These are phyloP conservation scores for Ophiostoma triangulosporum DNA, from an alignment of 2,329 filamentous ascomycete species.

Conservation along the genomic window DNA sequence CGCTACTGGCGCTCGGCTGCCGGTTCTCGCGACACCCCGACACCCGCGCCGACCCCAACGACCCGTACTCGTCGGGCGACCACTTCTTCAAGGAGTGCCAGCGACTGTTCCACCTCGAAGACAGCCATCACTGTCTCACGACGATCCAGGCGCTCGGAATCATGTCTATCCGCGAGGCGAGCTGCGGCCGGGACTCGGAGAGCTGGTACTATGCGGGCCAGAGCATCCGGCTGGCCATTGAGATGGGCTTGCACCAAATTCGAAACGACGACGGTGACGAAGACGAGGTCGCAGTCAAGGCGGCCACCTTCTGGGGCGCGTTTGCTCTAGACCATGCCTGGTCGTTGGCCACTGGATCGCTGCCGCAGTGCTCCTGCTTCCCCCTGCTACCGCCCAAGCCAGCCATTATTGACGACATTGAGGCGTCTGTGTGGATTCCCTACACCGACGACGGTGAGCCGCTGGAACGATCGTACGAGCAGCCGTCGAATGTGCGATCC, in stretches of 20 bases:
- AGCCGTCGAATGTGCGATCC: slow-evolving; percentile 54
- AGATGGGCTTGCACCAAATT: slow-evolving; percentile 53
- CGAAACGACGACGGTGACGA: slow-evolving; percentile 32
- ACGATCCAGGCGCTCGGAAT: slow-evolving; percentile 64
- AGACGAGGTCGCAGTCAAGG: slow-evolving; percentile 43
- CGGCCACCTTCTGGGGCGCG: slow-evolving; percentile 49
- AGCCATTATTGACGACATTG: slow-evolving; percentile 44
- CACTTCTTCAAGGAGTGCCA: slow-evolving; percentile 61
- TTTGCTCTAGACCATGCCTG: slow-evolving; percentile 52
- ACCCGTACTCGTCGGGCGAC: slow-evolving; percentile 54
- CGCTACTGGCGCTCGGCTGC: slow-evolving; percentile 51
- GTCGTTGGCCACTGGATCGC: slow-evolving; percentile 49
- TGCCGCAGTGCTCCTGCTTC: slow-evolving; percentile 46
- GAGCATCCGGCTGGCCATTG: slow-evolving; percentile 57
- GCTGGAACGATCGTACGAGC: slow-evolving; percentile 41
- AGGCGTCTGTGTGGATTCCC: slow-evolving; percentile 45
- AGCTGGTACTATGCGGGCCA: slow-evolving; percentile 62
- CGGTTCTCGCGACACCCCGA: slow-evolving; percentile 52
- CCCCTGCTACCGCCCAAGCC: slow-evolving; percentile 45
- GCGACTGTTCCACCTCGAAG: slow-evolving; percentile 43
- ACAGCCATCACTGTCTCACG: slow-evolving; percentile 48
- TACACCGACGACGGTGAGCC: slow-evolving; percentile 46
- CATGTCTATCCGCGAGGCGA: slow-evolving; percentile 63
- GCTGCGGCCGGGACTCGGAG: slow-evolving; percentile 56
- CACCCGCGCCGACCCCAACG: slow-evolving; percentile 47